A percentile compares a stretch with the other conserved stretches of the same genome.
Evolutionary conservation across 352 stramenopile genomes (phyloP).

Genomic region (Globisporangium mamillatum): DNA sequence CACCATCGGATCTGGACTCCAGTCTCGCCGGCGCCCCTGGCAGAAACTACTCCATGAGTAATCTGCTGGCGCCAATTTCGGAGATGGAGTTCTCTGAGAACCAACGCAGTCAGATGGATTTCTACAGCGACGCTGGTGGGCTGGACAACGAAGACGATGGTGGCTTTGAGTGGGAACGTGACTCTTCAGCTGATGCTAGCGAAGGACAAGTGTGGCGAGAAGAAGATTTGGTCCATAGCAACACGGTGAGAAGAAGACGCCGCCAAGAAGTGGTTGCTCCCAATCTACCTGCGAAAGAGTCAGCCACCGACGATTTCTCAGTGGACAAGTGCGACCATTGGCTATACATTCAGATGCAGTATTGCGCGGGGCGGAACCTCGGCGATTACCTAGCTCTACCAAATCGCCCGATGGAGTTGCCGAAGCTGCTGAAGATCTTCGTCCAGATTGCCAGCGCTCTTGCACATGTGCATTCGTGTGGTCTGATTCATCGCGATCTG

Average conservation of each 20-base stretch:
- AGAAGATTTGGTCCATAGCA: constrained; percentile 45
- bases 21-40: constrained; percentile 29
- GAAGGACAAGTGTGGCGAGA: constrained; percentile 57
- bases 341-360: constrained; percentile 93
- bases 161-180: constrained; percentile 80
- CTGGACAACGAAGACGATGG: constrained; percentile 48
- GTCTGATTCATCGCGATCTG: constrained; percentile 90
- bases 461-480: constrained; percentile 87
- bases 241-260: background rate
- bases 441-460: constrained; percentile 88
- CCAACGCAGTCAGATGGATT: constrained; percentile 34
- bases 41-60: constrained; percentile 70
- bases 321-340: constrained; percentile 77
- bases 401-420: constrained; percentile 66
- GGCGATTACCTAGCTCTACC: constrained; percentile 77
- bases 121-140: constrained; percentile 48
- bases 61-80: constrained; percentile 65
- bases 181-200: constrained; percentile 33
- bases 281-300: constrained; percentile 15
- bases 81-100: constrained; percentile 66
- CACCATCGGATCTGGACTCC: constrained; percentile 27
- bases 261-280: constrained; percentile 13
- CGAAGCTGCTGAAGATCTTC: constrained; percentile 84
- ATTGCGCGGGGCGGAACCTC: constrained; percentile 86
- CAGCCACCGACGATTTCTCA: constrained; percentile 38